Evolutionary conservation across 2,329 filamentous ascomycete species (phyloP).

Genomic region (Xylaria sp.): DNA sequence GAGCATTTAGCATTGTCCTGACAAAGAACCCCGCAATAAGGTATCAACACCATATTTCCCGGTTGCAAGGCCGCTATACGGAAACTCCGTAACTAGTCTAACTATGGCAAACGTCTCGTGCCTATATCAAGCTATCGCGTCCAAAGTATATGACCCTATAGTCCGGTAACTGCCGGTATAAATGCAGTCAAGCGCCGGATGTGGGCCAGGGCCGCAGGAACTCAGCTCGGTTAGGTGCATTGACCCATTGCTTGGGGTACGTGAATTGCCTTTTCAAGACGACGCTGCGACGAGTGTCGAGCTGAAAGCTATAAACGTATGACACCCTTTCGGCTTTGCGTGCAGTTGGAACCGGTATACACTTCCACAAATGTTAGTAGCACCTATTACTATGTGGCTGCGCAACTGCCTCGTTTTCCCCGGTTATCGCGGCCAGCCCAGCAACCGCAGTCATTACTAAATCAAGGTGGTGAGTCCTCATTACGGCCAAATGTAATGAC

Average conservation of each 20-base stretch:
- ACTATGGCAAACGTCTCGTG: not conserved
- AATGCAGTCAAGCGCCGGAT: not conserved
- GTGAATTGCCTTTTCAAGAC: conserved; percentile 12
- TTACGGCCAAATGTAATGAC: not conserved
- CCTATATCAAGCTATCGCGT: not conserved
- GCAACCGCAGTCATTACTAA: no score
- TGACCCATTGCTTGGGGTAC: not conserved
- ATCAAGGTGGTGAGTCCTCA: not conserved
- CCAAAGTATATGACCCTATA: not conserved
- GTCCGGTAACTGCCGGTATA: not conserved
- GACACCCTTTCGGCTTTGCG: not conserved
- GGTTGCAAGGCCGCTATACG: no score
- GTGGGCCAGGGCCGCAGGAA: conserved; percentile 13
- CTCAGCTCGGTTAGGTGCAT: not conserved
- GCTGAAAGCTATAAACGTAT: conserved; percentile 13
- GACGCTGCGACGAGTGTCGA: not conserved
- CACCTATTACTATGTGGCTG: not conserved
- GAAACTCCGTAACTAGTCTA: not conserved
- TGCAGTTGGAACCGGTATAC: not conserved
- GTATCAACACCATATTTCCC: not conserved
- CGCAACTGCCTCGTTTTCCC: not conserved
- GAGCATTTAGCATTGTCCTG: not conserved
- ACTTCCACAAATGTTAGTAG: not conserved
- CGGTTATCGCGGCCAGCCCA: not conserved
- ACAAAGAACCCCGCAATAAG: not conserved